These are phyloP conservation scores for Eimeria mitis DNA, from an alignment of 169 alveolate species.

Conservation along the genomic window DNA sequence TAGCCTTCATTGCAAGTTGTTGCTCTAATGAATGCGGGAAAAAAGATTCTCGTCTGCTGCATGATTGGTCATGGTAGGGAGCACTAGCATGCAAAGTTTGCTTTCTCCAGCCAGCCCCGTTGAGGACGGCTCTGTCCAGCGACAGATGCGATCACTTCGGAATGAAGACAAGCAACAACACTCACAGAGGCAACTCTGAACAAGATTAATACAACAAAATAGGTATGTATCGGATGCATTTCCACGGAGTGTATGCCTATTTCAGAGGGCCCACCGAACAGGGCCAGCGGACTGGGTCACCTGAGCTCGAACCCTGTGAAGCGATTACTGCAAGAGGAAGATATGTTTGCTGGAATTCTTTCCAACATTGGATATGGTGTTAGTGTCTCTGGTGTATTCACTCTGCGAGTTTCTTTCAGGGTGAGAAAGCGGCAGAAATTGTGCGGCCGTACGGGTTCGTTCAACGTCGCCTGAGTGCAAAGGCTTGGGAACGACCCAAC, in stretches of 20 bases:
- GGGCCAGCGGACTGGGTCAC: constrained; percentile 41
- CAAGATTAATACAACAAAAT: neutral
- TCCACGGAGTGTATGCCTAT: neutral
- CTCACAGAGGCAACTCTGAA: neutral
- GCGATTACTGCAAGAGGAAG: neutral
- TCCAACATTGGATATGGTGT: neutral
- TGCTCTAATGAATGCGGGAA: neutral
- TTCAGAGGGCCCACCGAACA: neutral
- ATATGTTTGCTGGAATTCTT: neutral
- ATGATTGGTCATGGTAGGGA: neutral
- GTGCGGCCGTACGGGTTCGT: neutral
- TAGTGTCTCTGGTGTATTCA: neutral
- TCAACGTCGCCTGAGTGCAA: neutral
- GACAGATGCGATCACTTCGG: neutral
- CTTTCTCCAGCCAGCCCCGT: constrained; percentile 48
- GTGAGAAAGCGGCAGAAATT: neutral
- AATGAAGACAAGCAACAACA: neutral
- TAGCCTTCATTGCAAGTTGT: neutral
- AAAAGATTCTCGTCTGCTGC: neutral
- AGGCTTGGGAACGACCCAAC: neutral
- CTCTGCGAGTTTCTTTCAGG: neutral
- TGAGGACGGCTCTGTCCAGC: neutral
- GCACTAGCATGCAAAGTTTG: neutral
- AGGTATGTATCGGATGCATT: neutral
- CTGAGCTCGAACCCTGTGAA: neutral